Evolutionary conservation across 2,329 filamentous ascomycete genomes (phyloP).

Genomic region (Rhynchosporium agropyri): DNA sequence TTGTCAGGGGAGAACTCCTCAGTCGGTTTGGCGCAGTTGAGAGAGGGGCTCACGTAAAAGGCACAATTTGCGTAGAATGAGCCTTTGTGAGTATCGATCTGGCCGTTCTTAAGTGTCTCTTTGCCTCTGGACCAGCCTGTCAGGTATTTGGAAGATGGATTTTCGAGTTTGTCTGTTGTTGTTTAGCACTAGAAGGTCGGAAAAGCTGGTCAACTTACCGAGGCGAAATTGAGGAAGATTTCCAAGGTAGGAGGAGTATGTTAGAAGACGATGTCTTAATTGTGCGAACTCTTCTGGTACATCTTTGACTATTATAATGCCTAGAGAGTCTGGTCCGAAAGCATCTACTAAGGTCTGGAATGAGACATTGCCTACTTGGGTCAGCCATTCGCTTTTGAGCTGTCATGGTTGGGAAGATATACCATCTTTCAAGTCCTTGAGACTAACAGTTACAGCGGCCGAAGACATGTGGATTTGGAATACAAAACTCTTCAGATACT

Average conservation of each 20-base stretch:
- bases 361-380: constrained; percentile 60
- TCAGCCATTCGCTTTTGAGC: constrained; percentile 23
- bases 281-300: constrained; percentile 71
- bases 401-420: constrained; percentile 25
- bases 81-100: constrained; percentile 79
- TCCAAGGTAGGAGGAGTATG: constrained; percentile 86
- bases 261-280: constrained; percentile 75
- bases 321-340: constrained; percentile 87
- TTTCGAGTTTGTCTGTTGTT: constrained; percentile 57
- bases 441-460: constrained; percentile 53
- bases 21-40: constrained; percentile 65
- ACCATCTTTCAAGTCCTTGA: constrained; percentile 64
- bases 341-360: constrained; percentile 73
- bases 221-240: constrained; percentile 74
- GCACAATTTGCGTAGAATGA: constrained; percentile 85
- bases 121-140: constrained; percentile 82
- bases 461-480: constrained; percentile 32
- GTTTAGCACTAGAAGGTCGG: constrained; percentile 20
- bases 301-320: constrained; percentile 91
- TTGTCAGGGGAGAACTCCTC: constrained; percentile 58
- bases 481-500: not conserved
- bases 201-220: constrained; percentile 52
- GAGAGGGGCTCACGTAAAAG: constrained; percentile 67
- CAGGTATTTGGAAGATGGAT: constrained; percentile 63
- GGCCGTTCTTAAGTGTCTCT: constrained; percentile 76